Base-by-base conservation (phyloP, 805 yeast genomes). In the Candida broadrunensis region DNA sequence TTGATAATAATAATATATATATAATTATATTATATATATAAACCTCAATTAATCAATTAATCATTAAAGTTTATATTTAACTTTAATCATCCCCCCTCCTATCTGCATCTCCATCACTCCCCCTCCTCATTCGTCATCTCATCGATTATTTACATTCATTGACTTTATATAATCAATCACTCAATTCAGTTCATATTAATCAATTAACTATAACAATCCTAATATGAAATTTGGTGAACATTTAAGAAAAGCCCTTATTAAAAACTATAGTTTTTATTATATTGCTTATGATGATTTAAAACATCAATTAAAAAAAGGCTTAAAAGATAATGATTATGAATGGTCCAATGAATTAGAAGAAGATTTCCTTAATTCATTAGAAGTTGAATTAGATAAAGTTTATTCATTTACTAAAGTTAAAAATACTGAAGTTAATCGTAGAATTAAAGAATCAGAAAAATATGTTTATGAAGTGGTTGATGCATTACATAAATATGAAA, bases 211-310 rank as follows among this genome's bases (percentile, higher is more conserved):
- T 7, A 7, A 6, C 24, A 21, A 21, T 21, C 9, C 24, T 20
- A 39, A 14, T 8, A 93, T 93, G 97, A 91, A 90, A 76, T 93
- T 93, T 56, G 99, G 99, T 24, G 96, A 90, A 63, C 95, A 88
- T 56, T 76, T 91, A 53, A 82, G 88, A 60, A 83, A 86, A 51
- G 86, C 96, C 40, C 81, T 91, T 48, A 90, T 90, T 63, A 85
- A 87, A 63, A 93, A 88, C 63, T 90, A 90, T 66, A 79, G 84
- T 50, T 88, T 85, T 70, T 93, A 93, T 67, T 93, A 93, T 62
- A 83, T 91, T 52, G 77, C 88, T 38, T 91, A 91, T 58, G 97
- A 91, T 66, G 96, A 88, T 58, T 75, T 91, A 60, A 91, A 91
- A 66, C 80, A 83, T 50, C 84, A 81, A 49, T 68, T 93, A 56